A percentile compares a stretch with the other conserved stretches of the same genome.
phyloP scores from a whole-genome alignment of 2,329 filamentous ascomycete species.

The Pyricularia sp. region DNA sequence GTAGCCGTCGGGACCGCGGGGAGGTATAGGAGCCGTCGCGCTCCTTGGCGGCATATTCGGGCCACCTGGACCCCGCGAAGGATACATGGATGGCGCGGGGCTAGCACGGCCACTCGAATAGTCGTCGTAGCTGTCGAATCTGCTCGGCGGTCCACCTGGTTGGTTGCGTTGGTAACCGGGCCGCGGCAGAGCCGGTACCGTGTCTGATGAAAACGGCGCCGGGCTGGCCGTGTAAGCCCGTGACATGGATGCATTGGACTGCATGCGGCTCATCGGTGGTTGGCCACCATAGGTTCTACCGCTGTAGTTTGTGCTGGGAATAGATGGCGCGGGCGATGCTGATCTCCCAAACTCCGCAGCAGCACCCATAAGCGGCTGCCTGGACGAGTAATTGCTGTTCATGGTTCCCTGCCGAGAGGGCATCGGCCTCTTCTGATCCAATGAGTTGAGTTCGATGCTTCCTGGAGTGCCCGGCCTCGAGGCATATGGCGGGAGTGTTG shows the following conservation, averaged over 20 bases:
- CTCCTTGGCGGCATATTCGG: background rate
- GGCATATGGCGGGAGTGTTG: slow-evolving; percentile 53
- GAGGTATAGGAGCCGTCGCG: slow-evolving; percentile 8
- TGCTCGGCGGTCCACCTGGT: background rate
- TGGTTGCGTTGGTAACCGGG: slow-evolving; percentile 11
- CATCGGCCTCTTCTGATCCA: slow-evolving; percentile 40
- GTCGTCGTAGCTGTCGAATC: slow-evolving; percentile 2
- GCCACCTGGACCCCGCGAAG: slow-evolving; percentile 10
- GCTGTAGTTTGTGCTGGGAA: slow-evolving; percentile 4
- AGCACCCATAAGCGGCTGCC: slow-evolving; percentile 18
- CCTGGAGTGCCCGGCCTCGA: slow-evolving; percentile 48
- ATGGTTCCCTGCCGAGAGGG: slow-evolving; percentile 24
- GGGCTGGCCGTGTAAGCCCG: slow-evolving; percentile 16
- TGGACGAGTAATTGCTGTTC: slow-evolving; percentile 15
- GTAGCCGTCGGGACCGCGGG: slow-evolving; percentile 5
- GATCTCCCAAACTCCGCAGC: slow-evolving; percentile 23
- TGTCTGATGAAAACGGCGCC: slow-evolving; percentile 15
- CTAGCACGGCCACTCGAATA: slow-evolving; percentile 15
- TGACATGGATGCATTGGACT: slow-evolving; percentile 3
- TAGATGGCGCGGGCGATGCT: slow-evolving; percentile 17
- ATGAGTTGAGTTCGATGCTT: slow-evolving; percentile 40
- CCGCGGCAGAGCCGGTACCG: slow-evolving; percentile 15
- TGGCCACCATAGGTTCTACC: slow-evolving; percentile 13
- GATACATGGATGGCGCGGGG: slow-evolving; percentile 19
- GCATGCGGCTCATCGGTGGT: slow-evolving; percentile 14